Conservation (phyloP, 805 yeast genomes). For the Metschnikowia santaceciliae region DNA sequence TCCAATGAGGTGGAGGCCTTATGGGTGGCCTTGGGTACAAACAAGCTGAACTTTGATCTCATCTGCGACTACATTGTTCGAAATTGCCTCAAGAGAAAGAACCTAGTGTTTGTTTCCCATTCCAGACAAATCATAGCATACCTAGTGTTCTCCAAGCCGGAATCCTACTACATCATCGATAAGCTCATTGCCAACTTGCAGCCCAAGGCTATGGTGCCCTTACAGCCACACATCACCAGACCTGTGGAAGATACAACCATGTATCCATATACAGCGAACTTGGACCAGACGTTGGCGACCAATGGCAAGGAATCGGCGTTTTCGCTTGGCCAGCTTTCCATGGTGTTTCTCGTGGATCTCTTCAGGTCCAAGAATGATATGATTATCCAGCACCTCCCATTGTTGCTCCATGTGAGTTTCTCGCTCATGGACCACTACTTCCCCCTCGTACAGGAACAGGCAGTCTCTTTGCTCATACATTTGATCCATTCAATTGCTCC, state of each 20-base stretch:
- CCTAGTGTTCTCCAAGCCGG: constrained; percentile 52
- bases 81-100: constrained; percentile 65
- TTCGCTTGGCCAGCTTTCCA: constrained; percentile 82
- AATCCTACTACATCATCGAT: constrained; percentile 49
- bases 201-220: constrained; percentile 89
- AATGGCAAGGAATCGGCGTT: constrained; percentile 69
- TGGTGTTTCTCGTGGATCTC: constrained; percentile 80
- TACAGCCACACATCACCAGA: constrained; percentile 31
- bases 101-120: constrained; percentile 69
- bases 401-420: constrained; percentile 73
- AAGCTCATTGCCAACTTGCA: constrained; percentile 65
- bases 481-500: constrained; percentile 62
- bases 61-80: constrained; percentile 67
- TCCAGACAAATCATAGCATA: constrained; percentile 81
- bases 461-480: constrained; percentile 69
- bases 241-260: constrained; percentile 21
- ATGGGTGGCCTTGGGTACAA: constrained; percentile 92
- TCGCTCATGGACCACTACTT: constrained; percentile 86
- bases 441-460: constrained; percentile 78
- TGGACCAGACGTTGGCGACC: constrained; percentile 51
- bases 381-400: constrained; percentile 57
- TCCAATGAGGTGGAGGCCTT: constrained; percentile 89
- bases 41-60: constrained; percentile 62
- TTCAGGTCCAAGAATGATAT: constrained; percentile 64
- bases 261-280: constrained; percentile 73